Evolutionary conservation across 805 yeast genomes (phyloP).

Genomic region (Wickerhamiella hasegawae): DNA sequence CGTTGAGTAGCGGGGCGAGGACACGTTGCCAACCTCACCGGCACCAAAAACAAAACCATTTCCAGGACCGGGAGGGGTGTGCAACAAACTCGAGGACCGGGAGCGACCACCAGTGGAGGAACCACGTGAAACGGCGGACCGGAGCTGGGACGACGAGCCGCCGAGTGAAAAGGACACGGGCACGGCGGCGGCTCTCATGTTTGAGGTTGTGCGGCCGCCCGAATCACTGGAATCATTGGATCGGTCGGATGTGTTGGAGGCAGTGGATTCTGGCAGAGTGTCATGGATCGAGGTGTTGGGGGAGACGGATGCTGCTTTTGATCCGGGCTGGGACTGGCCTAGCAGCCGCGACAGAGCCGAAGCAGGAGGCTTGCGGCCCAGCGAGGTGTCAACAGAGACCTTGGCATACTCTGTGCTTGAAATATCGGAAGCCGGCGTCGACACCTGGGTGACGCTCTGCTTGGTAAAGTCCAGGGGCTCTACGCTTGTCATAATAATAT

Average conservation of each 20-base stretch:
- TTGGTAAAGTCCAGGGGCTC: background rate
- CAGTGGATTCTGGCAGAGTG: too few relatives aligned
- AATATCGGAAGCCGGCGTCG: too few relatives aligned
- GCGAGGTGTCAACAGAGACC: too few relatives aligned
- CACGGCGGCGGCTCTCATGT: background rate
- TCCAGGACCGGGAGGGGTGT: conserved; percentile 4
- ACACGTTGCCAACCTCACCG: conserved; percentile 17
- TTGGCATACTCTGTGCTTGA: background rate
- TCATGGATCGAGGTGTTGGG: too few relatives aligned
- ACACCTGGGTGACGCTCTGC: background rate
- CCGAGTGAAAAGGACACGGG: background rate
- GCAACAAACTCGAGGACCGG: background rate
- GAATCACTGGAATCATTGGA: conserved; percentile 1
- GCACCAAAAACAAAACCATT: conserved; percentile 17
- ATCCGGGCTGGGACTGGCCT: conserved; percentile 3
- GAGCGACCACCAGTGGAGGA: background rate
- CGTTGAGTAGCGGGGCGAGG: conserved; percentile 16
- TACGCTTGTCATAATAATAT: background rate
- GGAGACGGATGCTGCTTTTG: too few relatives aligned
- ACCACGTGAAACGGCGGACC: too few relatives aligned
- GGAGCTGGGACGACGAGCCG: too few relatives aligned
- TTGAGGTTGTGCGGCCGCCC: background rate
- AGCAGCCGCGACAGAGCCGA: conserved; percentile 6
- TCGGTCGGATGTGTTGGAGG: too few relatives aligned
- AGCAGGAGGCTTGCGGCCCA: conserved; percentile 1